Percentiles rank a stretch among this genome's conserved stretches.
Evolutionary conservation across 768 basidiomycete species (phyloP).

Genomic region (Amanita brunnescens): DNA sequence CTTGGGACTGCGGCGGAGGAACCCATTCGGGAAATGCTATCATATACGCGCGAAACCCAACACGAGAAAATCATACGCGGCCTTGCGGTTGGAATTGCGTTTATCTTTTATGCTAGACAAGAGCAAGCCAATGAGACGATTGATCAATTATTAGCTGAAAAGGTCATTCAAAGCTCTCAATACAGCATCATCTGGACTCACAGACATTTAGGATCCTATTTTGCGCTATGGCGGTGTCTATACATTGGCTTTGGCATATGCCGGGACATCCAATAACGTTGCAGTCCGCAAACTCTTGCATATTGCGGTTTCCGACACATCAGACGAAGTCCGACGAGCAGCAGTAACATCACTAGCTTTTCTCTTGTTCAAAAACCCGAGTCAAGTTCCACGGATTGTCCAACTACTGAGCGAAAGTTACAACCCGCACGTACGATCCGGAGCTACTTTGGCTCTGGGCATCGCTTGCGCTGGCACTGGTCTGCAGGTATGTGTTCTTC

Average conservation of each 20-base stretch:
- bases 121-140: slow-evolving; percentile 88
- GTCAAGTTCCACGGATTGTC: slow-evolving; percentile 93
- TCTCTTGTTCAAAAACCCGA: slow-evolving; percentile 93
- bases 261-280: slow-evolving; percentile 90
- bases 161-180: slow-evolving; percentile 39
- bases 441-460: slow-evolving; percentile 91
- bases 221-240: slow-evolving; percentile 97
- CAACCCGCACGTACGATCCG: slow-evolving; percentile 97
- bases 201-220: slow-evolving; percentile 71
- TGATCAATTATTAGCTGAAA: slow-evolving; percentile 70
- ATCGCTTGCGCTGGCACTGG: slow-evolving; percentile 98
- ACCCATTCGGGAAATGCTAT: slow-evolving; percentile 87
- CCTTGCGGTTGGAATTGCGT: slow-evolving; percentile 85
- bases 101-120: slow-evolving; percentile 87
- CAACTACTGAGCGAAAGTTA: slow-evolving; percentile 97
- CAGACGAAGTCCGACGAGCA: slow-evolving; percentile 93
- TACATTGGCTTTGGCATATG: slow-evolving; percentile 92
- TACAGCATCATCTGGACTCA: neutral
- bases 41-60: slow-evolving; percentile 94
- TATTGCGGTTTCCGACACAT: slow-evolving; percentile 96
- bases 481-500: slow-evolving; percentile 52
- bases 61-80: slow-evolving; percentile 99
- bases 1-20: slow-evolving; percentile 81
- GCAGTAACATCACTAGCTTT: slow-evolving; percentile 96
- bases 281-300: slow-evolving; percentile 89